A percentile compares a stretch with the other conserved stretches of the same genome.
Conservation (phyloP, 495 filamentous ascomycete genomes). For the Penicillium salamii region DNA sequence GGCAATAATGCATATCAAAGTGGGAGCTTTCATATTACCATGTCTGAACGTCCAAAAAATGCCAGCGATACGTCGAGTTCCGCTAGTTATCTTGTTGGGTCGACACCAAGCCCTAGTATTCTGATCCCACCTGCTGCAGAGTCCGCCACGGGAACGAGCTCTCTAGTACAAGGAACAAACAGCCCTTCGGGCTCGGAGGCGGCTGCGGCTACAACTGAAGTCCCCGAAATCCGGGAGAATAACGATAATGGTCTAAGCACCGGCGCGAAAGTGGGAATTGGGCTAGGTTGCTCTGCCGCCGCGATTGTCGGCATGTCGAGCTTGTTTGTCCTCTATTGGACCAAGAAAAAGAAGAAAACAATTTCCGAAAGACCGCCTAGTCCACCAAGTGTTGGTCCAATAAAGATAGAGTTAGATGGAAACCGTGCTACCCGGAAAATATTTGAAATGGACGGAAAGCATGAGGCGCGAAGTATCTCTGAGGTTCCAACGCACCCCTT, state of each 20-base stretch:
- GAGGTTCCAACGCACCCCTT: too few species aligned
- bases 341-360: too few species aligned
- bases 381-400: too few species aligned
- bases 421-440: too few species aligned
- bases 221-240: background rate
- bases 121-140: background rate
- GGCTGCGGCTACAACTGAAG: background rate
- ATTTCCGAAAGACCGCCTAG: too few species aligned
- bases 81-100: background rate
- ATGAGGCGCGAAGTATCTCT: too few species aligned
- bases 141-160: background rate
- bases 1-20: background rate
- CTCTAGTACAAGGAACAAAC: background rate
- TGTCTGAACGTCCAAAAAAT: background rate
- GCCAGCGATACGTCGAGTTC: slow-evolving; percentile 2
- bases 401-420: too few species aligned
- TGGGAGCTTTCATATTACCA: background rate
- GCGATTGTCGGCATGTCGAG: too few species aligned
- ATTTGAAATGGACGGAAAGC: too few species aligned
- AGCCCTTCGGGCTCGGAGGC: background rate
- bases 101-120: background rate
- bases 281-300: too few species aligned
- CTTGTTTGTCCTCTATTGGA: too few species aligned
- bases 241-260: background rate
- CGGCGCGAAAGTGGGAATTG: too few species aligned